Percentiles rank a stretch among this genome's conserved stretches.
These are phyloP conservation scores for Prunus fruticosa DNA, from an alignment of 306 rosid genomes.

Conservation along the genomic window DNA sequence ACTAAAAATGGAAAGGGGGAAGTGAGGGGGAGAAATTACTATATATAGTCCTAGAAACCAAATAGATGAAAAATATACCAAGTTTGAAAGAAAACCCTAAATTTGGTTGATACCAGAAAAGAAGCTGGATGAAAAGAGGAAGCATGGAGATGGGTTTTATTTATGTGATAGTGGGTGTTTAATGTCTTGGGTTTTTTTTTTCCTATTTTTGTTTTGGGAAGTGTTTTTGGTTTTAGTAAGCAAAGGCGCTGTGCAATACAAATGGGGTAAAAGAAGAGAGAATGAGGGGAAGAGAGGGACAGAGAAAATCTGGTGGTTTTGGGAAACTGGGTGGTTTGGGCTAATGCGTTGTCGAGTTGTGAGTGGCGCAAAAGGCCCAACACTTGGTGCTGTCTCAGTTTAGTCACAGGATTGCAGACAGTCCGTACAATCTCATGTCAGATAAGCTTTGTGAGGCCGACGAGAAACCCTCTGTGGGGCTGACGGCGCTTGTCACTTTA, in stretches of 20 bases:
- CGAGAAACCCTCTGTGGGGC: background rate
- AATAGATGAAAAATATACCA: background rate
- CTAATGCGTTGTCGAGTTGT: constrained; percentile 36
- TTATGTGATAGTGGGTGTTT: background rate
- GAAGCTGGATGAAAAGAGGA: background rate
- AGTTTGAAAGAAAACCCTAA: constrained; percentile 26
- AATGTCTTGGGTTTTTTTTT: background rate
- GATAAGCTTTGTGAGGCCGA: background rate
- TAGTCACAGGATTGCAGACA: constrained; percentile 19
- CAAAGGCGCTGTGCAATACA: constrained; percentile 1
- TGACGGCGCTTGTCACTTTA: background rate
- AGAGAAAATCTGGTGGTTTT: background rate
- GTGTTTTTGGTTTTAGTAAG: constrained; percentile 9
- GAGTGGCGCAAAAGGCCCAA: constrained; percentile 14
- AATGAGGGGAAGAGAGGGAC: background rate
- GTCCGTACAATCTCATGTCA: constrained; percentile 34
- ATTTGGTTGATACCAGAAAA: constrained; percentile 9
- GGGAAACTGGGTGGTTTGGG: background rate
- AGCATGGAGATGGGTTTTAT: background rate
- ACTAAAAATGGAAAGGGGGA: background rate
- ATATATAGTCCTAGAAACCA: background rate
- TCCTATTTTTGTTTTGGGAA: constrained; percentile 45
- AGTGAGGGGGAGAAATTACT: background rate
- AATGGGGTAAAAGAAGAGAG: background rate
- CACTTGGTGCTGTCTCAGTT: constrained; percentile 15